A percentile compares a stretch with the other conserved stretches of the same genome.
phyloP scores from a whole-genome alignment of 495 filamentous ascomycete species.

The Penicillium alfredii region DNA sequence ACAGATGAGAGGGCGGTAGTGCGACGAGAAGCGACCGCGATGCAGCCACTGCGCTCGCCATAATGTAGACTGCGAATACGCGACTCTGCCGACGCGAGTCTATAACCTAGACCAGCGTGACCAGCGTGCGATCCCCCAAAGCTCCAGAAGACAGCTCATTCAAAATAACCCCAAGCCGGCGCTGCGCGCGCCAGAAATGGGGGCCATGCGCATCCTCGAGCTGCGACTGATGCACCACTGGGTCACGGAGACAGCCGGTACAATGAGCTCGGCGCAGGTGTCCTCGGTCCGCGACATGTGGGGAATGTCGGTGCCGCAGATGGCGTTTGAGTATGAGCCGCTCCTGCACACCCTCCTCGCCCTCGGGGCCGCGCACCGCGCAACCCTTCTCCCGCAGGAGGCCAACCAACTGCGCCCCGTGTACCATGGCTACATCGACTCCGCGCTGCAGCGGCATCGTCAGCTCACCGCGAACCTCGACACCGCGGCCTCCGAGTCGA shows the following conservation, averaged over 20 bases:
- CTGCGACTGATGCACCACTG: slow-evolving; percentile 22
- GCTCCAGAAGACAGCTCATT: neutral
- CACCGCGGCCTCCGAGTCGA: slow-evolving; percentile 9
- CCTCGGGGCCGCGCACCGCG: slow-evolving; percentile 15
- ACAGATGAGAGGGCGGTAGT: no score
- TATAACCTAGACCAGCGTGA: slow-evolving; percentile 10
- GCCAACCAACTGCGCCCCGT: slow-evolving; percentile 13
- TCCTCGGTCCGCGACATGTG: slow-evolving; percentile 13
- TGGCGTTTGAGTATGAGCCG: slow-evolving; percentile 23
- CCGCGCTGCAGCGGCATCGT: slow-evolving; percentile 12
- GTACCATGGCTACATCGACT: slow-evolving; percentile 20
- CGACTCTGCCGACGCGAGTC: slow-evolving; percentile 8
- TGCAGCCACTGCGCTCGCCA: slow-evolving; percentile 21
- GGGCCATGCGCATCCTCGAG: slow-evolving; percentile 12
- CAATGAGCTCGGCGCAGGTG: slow-evolving; percentile 17
- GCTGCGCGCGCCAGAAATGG: slow-evolving; percentile 8
- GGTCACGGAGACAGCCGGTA: slow-evolving; percentile 13
- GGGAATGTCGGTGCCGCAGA: slow-evolving; percentile 15
- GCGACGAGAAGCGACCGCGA: slow-evolving; percentile 14
- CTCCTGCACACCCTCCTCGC: slow-evolving; percentile 23
- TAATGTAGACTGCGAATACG: slow-evolving; percentile 12
- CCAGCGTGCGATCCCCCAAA: neutral
- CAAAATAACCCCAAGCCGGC: neutral
- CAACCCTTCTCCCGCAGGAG: slow-evolving; percentile 13
- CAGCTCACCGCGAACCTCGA: slow-evolving; percentile 10